phyloP scores from a whole-genome alignment of 225 moss, liverwort and hornwort species.

The Ulota crispa region DNA sequence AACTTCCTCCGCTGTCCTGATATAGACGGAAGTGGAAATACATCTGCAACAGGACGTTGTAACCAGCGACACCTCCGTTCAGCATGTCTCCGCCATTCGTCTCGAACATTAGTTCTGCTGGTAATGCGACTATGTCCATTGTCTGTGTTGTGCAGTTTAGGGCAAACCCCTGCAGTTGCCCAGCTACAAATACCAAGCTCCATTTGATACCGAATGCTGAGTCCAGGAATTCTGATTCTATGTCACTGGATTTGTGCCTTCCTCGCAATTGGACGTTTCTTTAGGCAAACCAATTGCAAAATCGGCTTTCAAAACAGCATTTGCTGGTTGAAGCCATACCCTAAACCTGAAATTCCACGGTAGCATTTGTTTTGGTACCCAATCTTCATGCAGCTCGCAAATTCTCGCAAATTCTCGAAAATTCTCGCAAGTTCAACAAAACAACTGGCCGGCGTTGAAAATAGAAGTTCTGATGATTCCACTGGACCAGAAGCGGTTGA shows the following conservation, averaged over 20 bases:
- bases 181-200: slow-evolving; percentile 16
- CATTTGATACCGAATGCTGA: slow-evolving; percentile 3
- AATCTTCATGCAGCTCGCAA: background rate
- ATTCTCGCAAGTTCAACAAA: background rate
- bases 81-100: slow-evolving; percentile 3
- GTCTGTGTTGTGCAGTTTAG: background rate
- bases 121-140: background rate
- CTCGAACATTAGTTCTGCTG: background rate
- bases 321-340: background rate
- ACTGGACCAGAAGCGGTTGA: background rate
- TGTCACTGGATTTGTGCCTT: background rate
- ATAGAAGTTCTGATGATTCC: background rate
- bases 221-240: background rate
- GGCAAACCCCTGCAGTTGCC: slow-evolving; percentile 1
- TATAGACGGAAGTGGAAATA: background rate
- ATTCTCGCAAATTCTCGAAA: background rate
- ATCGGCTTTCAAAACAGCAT: background rate
- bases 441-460: too few relatives aligned
- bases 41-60: background rate
- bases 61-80: slow-evolving; percentile 12
- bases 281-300: background rate
- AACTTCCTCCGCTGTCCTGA: slow-evolving; percentile 11
- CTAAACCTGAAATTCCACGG: background rate
- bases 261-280: background rate
- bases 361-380: background rate